Conservation (phyloP, 371 early-diverging fungal genomes). For the Mucor circinelloides region DNA sequence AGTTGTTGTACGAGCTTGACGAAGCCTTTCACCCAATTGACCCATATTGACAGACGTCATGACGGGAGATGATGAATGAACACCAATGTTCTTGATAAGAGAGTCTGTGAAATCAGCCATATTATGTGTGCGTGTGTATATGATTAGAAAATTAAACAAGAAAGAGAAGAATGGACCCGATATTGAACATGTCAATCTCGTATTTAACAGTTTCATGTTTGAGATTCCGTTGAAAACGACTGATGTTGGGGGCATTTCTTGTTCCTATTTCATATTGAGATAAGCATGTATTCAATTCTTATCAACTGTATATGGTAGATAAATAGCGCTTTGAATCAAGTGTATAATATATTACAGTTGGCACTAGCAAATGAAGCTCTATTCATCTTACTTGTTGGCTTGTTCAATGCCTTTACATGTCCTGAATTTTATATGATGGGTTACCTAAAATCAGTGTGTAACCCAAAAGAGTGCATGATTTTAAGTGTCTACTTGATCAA, state of each 20-base stretch:
- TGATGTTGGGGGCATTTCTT: conserved; percentile 1
- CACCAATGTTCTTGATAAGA: conserved; percentile 17
- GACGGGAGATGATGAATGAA: conserved; percentile 3
- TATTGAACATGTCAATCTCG: background rate
- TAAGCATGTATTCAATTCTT: background rate
- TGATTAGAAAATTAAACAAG: background rate
- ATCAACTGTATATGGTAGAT: background rate
- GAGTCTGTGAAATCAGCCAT: conserved; percentile 20
- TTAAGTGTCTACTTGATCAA: background rate
- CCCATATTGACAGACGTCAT: conserved; percentile 12
- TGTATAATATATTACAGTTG: background rate
- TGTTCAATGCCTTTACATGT: background rate
- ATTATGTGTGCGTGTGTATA: background rate
- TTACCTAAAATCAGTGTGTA: background rate
- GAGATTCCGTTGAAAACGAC: background rate
- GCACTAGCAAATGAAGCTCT: background rate
- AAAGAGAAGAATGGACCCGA: background rate
- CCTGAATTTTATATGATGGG: background rate
- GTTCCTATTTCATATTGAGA: background rate
- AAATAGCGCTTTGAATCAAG: background rate
- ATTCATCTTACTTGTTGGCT: background rate
- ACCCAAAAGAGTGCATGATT: background rate
- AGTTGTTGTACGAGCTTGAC: conserved; percentile 13
- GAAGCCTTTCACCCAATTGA: conserved; percentile 16
- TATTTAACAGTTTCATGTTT: conserved; percentile 9